These are phyloP conservation scores for Suillus alpinus DNA, from an alignment of 768 basidiomycete genomes.

Conservation along the genomic window DNA sequence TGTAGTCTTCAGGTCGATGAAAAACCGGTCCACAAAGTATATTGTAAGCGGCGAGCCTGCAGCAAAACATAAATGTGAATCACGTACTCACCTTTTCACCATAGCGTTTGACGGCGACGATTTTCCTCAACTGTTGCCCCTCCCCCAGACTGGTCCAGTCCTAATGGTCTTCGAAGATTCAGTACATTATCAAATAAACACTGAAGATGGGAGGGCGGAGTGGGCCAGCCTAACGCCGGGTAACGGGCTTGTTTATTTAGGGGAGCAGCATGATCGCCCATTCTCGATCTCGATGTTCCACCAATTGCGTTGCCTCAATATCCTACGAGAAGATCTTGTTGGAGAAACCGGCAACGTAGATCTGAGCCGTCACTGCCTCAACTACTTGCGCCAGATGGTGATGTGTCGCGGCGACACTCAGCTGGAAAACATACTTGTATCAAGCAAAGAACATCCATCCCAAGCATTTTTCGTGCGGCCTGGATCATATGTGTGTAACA, in stretches of 20 bases:
- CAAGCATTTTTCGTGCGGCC: not conserved
- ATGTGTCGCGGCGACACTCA: slow-evolving; percentile 34
- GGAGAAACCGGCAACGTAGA: not conserved
- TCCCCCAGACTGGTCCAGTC: not conserved
- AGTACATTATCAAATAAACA: not conserved
- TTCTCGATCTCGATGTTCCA: slow-evolving; percentile 39
- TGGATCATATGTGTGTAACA: not conserved
- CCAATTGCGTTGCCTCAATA: slow-evolving; percentile 38
- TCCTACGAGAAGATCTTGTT: slow-evolving; percentile 28
- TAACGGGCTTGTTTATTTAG: slow-evolving; percentile 25
- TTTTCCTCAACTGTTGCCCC: not conserved
- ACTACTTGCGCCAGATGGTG: slow-evolving; percentile 39
- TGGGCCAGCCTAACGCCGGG: slow-evolving; percentile 25
- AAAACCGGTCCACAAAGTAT: no score
- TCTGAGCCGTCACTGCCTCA: slow-evolving; percentile 33
- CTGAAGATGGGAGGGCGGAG: slow-evolving; percentile 6
- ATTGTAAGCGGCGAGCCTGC: no score
- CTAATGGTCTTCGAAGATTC: not conserved
- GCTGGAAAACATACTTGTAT: slow-evolving; percentile 20
- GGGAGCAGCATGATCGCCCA: slow-evolving; percentile 17
- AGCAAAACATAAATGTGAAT: no score
- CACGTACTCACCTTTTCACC: no score
- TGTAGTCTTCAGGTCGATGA: no score
- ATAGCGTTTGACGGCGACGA: not conserved
- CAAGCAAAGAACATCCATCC: not conserved